These are phyloP conservation scores for Ceriops zippeliana DNA, from an alignment of 345 rosid species.

Conservation along the genomic window DNA sequence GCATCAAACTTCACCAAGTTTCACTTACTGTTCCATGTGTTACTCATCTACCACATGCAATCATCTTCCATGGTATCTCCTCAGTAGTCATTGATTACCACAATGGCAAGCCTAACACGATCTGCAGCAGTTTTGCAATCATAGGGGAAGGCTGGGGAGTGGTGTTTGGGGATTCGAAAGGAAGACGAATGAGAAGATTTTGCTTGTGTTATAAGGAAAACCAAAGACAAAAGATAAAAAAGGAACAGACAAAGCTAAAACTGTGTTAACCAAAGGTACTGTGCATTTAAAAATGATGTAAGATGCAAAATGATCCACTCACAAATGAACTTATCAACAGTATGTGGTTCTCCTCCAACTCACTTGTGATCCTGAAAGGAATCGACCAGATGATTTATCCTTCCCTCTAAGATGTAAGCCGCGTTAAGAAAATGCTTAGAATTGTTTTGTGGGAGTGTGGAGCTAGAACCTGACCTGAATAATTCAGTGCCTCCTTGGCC, in stretches of 20 bases:
- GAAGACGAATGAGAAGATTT: neutral
- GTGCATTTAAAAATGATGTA: constrained; percentile 31
- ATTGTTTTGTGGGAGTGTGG: neutral
- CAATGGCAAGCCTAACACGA: neutral
- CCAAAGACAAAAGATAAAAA: neutral
- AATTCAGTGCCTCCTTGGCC: constrained; percentile 51
- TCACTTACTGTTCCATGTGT: no score
- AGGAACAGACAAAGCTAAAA: neutral
- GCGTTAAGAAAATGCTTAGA: constrained; percentile 11
- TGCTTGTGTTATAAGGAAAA: neutral
- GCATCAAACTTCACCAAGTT: neutral
- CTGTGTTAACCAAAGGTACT: constrained; percentile 17
- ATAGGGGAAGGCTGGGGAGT: neutral
- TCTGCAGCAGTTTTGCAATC: neutral
- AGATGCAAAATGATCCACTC: constrained; percentile 3
- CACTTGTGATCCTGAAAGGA: constrained; percentile 54
- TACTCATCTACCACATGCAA: neutral
- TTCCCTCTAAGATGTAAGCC: constrained; percentile 56
- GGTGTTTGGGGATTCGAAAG: neutral
- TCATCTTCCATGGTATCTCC: neutral
- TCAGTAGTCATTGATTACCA: neutral
- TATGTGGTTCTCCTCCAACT: constrained; percentile 11
- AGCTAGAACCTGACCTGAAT: neutral
- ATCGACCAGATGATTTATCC: constrained; percentile 42
- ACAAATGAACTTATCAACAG: constrained; percentile 12